Evolutionary conservation across 1,139 yeast species (phyloP).

Genomic region (Pneumocystis canis): DNA sequence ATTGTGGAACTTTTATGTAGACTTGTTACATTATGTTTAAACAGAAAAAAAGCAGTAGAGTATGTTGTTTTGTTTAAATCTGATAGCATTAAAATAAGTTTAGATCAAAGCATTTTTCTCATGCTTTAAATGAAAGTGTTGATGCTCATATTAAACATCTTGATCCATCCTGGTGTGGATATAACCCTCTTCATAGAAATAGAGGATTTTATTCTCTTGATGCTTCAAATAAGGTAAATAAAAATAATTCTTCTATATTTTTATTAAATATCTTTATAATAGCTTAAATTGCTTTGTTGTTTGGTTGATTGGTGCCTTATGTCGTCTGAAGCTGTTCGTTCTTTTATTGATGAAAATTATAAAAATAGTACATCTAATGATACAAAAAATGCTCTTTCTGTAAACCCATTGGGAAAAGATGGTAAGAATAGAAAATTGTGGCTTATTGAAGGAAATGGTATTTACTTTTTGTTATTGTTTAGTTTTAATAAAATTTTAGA

Average conservation of each 20-base stretch:
- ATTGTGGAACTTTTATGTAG: slow-evolving; percentile 26
- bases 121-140: slow-evolving; percentile 26
- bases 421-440: background rate
- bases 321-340: slow-evolving; percentile 1
- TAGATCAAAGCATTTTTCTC: slow-evolving; percentile 22
- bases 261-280: background rate
- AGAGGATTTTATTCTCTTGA: slow-evolving; percentile 7
- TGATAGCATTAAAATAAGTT: background rate
- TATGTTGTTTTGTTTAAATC: background rate
- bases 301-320: slow-evolving; percentile 1
- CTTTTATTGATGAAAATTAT: slow-evolving; percentile 1
- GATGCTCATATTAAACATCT: slow-evolving; percentile 19
- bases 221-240: background rate
- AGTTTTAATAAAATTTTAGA: background rate
- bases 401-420: background rate
- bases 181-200: slow-evolving; percentile 18
- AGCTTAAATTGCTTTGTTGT: slow-evolving; percentile 1
- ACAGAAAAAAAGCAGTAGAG: slow-evolving; percentile 29
- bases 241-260: background rate
- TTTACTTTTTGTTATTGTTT: background rate
- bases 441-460: slow-evolving; percentile 2
- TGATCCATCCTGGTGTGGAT: slow-evolving; percentile 19
- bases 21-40: slow-evolving; percentile 25
- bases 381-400: background rate
- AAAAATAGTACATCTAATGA: background rate